Evolutionary conservation across 148 eudicot genomes (phyloP).

Genomic region (Vaccinium macrocarpon): DNA sequence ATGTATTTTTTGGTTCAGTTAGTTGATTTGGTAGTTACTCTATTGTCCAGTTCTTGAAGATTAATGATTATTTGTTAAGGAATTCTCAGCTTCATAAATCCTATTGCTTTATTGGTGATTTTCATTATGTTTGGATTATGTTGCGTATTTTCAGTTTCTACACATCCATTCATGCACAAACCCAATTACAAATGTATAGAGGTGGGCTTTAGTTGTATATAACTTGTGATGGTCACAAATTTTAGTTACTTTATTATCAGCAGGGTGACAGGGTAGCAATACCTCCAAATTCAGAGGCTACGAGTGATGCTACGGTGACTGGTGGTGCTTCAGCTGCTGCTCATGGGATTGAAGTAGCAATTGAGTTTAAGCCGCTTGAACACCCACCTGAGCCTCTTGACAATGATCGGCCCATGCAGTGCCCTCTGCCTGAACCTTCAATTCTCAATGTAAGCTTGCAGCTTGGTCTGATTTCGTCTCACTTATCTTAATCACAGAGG

Average conservation of each 20-base stretch:
- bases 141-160: neutral
- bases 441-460: constrained; percentile 74
- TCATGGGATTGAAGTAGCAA: constrained; percentile 64
- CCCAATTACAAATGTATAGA: neutral
- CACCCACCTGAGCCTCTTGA: constrained; percentile 82
- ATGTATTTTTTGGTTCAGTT: neutral
- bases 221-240: neutral
- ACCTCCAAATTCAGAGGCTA: constrained; percentile 40
- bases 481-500: neutral
- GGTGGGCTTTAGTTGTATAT: constrained; percentile 1
- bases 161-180: neutral
- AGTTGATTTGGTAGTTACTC: neutral
- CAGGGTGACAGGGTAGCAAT: constrained; percentile 53
- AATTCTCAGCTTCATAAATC: neutral
- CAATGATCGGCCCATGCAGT: constrained; percentile 73
- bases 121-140: neutral
- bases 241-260: constrained; percentile 19
- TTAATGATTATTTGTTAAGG: neutral
- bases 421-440: constrained; percentile 92
- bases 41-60: neutral
- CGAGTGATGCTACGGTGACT: constrained; percentile 24
- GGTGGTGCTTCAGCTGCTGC: constrained; percentile 15
- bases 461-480: neutral
- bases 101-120: neutral
- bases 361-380: constrained; percentile 86